Percentiles rank a stretch among this genome's conserved stretches.
phyloP scores from a whole-genome alignment of 306 rosid species.

The Carpinus viminea region DNA sequence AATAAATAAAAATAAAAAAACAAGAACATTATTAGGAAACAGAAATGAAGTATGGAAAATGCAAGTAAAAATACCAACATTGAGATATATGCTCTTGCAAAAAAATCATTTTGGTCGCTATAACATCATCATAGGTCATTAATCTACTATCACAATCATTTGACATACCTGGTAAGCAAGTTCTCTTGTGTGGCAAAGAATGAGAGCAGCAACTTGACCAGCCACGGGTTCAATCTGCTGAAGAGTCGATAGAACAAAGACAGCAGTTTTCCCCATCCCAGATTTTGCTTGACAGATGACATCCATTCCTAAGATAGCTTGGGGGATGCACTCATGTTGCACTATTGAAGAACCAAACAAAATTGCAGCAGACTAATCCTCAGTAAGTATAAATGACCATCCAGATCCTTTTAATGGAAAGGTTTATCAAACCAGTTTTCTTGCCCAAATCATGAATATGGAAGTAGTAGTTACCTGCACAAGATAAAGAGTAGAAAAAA shows the following conservation, averaged over 20 bases:
- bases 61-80: not conserved
- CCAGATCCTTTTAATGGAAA: constrained; percentile 69
- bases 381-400: constrained; percentile 69
- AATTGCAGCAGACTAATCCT: constrained; percentile 68
- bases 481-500: constrained; percentile 7
- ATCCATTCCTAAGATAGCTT: constrained; percentile 78
- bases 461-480: constrained; percentile 71
- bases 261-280: constrained; percentile 80
- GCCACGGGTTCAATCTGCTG: constrained; percentile 76
- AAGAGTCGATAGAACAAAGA: constrained; percentile 66
- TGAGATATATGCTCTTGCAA: not conserved
- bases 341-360: constrained; percentile 65
- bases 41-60: not conserved
- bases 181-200: constrained; percentile 79
- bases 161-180: constrained; percentile 63
- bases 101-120: not conserved
- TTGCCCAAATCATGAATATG: constrained; percentile 57
- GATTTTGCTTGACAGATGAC: constrained; percentile 79
- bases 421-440: constrained; percentile 70
- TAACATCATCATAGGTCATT: not conserved
- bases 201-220: constrained; percentile 73
- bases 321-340: constrained; percentile 84
- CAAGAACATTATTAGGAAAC: not conserved
- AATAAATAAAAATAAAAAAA: constrained; percentile 2
- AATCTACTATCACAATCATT: not conserved